These are phyloP conservation scores for Alternaria infectoria DNA, from an alignment of 2,329 filamentous ascomycete genomes.

Conservation along the genomic window DNA sequence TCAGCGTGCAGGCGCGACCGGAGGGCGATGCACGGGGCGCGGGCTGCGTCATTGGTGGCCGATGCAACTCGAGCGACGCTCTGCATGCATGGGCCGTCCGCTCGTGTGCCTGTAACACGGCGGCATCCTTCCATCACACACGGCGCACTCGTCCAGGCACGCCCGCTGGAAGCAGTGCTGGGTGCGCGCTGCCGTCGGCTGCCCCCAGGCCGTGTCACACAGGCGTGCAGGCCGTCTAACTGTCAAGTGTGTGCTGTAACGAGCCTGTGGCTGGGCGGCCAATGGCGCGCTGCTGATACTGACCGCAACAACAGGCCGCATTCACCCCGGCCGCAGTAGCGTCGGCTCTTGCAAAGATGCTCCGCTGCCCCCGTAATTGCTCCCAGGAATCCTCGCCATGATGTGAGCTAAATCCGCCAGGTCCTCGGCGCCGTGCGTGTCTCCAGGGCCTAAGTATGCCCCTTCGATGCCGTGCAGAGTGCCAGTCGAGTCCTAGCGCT, in stretches of 20 bases:
- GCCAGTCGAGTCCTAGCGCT: conserved; percentile 18
- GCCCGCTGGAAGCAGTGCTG: not conserved
- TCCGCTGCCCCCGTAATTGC: conserved; percentile 29
- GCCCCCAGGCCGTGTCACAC: not conserved
- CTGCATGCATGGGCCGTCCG: not conserved
- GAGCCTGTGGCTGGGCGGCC: conserved; percentile 11
- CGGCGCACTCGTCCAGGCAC: not conserved
- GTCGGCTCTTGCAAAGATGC: conserved; percentile 19
- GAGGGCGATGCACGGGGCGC: conserved; percentile 7
- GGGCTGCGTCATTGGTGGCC: conserved; percentile 21
- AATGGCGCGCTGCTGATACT: conserved; percentile 21
- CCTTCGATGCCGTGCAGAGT: conserved; percentile 9
- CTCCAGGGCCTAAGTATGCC: conserved; percentile 2
- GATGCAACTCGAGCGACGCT: not conserved
- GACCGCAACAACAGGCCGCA: conserved; percentile 20
- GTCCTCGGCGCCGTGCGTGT: conserved; percentile 19
- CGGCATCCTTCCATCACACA: not conserved
- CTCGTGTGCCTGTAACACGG: not conserved
- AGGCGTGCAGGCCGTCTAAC: conserved; percentile 9
- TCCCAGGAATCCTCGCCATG: conserved; percentile 9
- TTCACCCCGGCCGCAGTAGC: conserved; percentile 15
- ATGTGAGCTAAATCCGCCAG: conserved; percentile 34
- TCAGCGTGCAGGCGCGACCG: conserved; percentile 2
- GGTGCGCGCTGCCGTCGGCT: not conserved
- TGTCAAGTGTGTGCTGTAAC: conserved; percentile 12